Percentiles rank a stretch among this genome's conserved stretches.
phyloP scores from a whole-genome alignment of 2,329 filamentous ascomycete genomes.

The Trichoderma hamatum region DNA sequence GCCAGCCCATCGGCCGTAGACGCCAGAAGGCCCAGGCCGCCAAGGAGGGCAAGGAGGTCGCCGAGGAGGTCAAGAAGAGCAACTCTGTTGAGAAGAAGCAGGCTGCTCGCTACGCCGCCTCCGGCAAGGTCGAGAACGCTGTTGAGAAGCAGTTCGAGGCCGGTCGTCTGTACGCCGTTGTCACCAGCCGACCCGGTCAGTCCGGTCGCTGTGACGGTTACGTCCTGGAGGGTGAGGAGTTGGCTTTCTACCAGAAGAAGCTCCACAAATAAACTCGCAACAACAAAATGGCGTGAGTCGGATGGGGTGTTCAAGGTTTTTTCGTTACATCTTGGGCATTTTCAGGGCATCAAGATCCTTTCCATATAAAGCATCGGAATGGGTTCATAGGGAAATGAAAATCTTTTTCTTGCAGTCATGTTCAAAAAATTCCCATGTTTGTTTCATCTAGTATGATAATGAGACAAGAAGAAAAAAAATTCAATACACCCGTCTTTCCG shows the following conservation, averaged over 20 bases:
- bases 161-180: slow-evolving; percentile 91
- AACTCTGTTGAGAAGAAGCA: slow-evolving; percentile 97
- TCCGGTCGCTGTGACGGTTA: slow-evolving; percentile 96
- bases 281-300: slow-evolving; percentile 29
- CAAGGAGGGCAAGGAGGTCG: slow-evolving; percentile 62
- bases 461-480: slow-evolving; percentile 25
- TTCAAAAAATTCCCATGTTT: slow-evolving; percentile 32
- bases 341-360: slow-evolving; percentile 43
- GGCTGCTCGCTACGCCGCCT: slow-evolving; percentile 76
- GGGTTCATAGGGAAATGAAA: slow-evolving; percentile 45
- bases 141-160: slow-evolving; percentile 99
- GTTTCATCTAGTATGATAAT: slow-evolving; percentile 29
- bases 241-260: slow-evolving; percentile 99
- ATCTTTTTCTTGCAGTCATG: slow-evolving; percentile 40
- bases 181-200: slow-evolving; percentile 93
- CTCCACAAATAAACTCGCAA: slow-evolving; percentile 81
- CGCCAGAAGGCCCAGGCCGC: slow-evolving; percentile 77
- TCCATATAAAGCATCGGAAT: slow-evolving; percentile 43
- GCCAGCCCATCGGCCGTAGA: slow-evolving; percentile 82
- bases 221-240: slow-evolving; percentile 98
- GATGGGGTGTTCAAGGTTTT: slow-evolving; percentile 46
- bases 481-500: slow-evolving; percentile 22
- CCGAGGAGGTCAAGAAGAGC: slow-evolving; percentile 85
- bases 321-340: slow-evolving; percentile 40
- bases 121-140: slow-evolving; percentile 89